Percentiles rank a stretch among this genome's conserved stretches.
Conservation (phyloP, 768 basidiomycete species). For the Tubosaeta sp. region DNA sequence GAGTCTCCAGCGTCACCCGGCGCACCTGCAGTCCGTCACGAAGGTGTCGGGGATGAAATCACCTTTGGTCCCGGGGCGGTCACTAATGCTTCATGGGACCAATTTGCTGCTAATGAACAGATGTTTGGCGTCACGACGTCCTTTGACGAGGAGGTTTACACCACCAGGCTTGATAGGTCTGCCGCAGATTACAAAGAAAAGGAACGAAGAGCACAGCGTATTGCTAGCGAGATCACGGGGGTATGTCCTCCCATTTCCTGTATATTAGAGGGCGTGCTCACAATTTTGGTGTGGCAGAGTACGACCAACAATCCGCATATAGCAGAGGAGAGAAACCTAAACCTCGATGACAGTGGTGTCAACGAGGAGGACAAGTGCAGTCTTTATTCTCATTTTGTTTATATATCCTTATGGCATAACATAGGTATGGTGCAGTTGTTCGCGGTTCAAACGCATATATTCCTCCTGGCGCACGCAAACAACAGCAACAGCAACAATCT, state of each 20-base stretch:
- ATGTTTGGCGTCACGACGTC: conserved; percentile 88
- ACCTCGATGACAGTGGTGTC: conserved; percentile 62
- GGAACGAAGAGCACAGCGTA: conserved; percentile 79
- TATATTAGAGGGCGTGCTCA: conserved; percentile 10
- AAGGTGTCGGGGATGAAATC: conserved; percentile 51
- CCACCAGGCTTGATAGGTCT: conserved; percentile 84
- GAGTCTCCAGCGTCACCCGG: conserved; percentile 31
- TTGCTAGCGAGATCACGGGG: conserved; percentile 88
- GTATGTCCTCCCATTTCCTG: conserved; percentile 41
- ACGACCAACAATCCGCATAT: conserved; percentile 75
- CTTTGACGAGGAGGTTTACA: conserved; percentile 93
- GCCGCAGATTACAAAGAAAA: conserved; percentile 85
- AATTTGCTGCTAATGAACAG: conserved; percentile 90
- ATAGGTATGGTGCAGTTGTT: conserved; percentile 89
- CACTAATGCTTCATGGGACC: conserved; percentile 69
- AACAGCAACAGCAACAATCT: conserved; percentile 36
- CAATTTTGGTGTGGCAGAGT: conserved; percentile 42
- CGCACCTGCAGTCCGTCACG: conserved; percentile 23
- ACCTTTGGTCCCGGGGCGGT: conserved; percentile 60
- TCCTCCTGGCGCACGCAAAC: conserved; percentile 83
- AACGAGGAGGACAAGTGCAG: conserved; percentile 97
- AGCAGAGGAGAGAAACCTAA: conserved; percentile 76
- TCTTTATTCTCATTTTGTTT: conserved; percentile 11
- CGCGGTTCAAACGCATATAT: conserved; percentile 88
- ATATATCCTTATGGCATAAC: conserved; percentile 17